A percentile compares a stretch with the other conserved stretches of the same genome.
Conservation (phyloP, 1,139 yeast species). For the Yamadazyma kanchanaburiensis region DNA sequence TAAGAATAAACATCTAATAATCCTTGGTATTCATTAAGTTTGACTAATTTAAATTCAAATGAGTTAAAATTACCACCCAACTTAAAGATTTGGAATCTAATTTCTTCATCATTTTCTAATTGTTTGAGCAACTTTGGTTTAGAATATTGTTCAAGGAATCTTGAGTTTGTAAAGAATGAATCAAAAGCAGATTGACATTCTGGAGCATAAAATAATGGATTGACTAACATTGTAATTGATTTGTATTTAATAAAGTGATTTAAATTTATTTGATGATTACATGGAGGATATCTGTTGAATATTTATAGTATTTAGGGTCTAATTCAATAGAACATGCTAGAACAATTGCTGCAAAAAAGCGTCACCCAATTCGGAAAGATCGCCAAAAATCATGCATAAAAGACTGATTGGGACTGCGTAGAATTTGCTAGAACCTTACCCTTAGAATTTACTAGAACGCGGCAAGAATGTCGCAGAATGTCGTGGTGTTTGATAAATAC, state of each 20-base stretch:
- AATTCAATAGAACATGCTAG: constrained; percentile 2
- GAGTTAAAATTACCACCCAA: constrained; percentile 32
- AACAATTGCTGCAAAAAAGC: constrained; percentile 1
- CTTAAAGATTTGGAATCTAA: constrained; percentile 39
- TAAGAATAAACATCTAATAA: constrained; percentile 29
- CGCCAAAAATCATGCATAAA: too few relatives aligned
- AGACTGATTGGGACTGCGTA: too few relatives aligned
- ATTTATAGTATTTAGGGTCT: too few relatives aligned
- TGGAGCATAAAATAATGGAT: constrained; percentile 14
- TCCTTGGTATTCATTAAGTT: constrained; percentile 15
- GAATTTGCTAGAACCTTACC: too few relatives aligned
- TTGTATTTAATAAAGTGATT: not conserved
- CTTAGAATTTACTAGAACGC: too few relatives aligned
- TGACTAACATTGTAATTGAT: constrained; percentile 13
- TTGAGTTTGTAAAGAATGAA: constrained; percentile 6
- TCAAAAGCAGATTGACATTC: constrained; percentile 3
- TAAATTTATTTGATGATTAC: not conserved
- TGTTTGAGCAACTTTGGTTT: constrained; percentile 35
- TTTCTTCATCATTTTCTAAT: constrained; percentile 34
- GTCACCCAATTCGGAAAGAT: too few relatives aligned
- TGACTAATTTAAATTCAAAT: constrained; percentile 37
- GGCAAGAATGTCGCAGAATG: too few relatives aligned
- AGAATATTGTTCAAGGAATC: constrained; percentile 7
- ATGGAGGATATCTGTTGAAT: not conserved
- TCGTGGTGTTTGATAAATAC: too few relatives aligned